Percentiles rank a stretch among this genome's conserved stretches.
Conservation (phyloP, 371 early-diverging fungal species). For the Entomophthora muscae region DNA sequence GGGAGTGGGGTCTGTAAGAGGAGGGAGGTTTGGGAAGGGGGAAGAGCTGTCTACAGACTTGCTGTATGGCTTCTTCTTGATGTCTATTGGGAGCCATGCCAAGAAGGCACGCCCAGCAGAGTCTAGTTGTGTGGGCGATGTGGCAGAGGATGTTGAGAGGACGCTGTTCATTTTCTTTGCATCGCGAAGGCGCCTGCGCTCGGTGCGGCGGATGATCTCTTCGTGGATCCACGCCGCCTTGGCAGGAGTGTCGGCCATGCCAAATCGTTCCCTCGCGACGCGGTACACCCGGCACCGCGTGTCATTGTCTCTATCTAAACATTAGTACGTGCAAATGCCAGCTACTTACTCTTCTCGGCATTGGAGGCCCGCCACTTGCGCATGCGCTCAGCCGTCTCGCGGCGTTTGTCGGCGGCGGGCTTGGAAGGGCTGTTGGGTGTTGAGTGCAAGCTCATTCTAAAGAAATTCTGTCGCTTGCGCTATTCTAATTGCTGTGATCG, state of each 20-base stretch:
- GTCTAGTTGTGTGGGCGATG: background rate
- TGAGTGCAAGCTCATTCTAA: no score
- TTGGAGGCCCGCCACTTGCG: constrained; percentile 45
- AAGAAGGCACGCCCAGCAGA: background rate
- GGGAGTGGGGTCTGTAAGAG: background rate
- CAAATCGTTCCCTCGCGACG: constrained; percentile 39
- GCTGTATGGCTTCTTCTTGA: background rate
- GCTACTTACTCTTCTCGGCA: constrained; percentile 24
- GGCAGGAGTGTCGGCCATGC: constrained; percentile 29
- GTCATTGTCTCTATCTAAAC: constrained; percentile 36
- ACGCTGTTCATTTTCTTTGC: background rate
- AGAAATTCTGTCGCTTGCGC: no score
- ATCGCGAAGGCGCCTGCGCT: background rate
- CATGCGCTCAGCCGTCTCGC: constrained; percentile 22
- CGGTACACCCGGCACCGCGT: constrained; percentile 50
- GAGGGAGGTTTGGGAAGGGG: background rate
- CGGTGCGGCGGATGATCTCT: constrained; percentile 21
- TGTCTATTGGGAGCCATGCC: background rate
- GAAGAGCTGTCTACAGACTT: background rate
- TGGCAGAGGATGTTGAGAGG: background rate
- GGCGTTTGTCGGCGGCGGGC: background rate
- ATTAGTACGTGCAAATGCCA: background rate
- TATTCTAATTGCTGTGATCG: no score
- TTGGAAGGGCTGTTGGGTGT: no score
- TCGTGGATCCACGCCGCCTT: constrained; percentile 39